Base-by-base conservation (phyloP, 2,329 filamentous ascomycete species). In the Diaporthe citri region DNA sequence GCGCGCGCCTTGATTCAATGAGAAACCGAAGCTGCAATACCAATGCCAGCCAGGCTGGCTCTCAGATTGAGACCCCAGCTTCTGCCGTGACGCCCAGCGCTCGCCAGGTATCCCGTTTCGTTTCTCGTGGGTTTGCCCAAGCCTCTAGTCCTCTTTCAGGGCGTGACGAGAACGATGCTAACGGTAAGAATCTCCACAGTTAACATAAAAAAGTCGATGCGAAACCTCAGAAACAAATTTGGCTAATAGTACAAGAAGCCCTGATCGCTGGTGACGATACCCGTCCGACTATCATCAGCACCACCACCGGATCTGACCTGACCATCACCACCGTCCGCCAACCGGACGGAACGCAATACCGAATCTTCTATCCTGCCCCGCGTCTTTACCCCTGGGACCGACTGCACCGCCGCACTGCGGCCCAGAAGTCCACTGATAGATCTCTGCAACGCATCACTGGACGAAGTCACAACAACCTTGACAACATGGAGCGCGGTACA, bases 331-430 rank as follows among this genome's bases (percentile, higher is more conserved):
- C 75, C 7, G 48, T 75, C 36, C 56, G 28, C 55, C 52, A 75
- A 41, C 31, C 56, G 12, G 69, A 76, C 41, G 75, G 75, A 56
- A 72, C 69, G 15, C 73, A 59, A 17, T 52, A 62, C 28, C 71
- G 41, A 10, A n/a, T 70, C 4, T 76, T 76, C 46, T 51, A 72
- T 17, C 75, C 75, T 34, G 43, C 67, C 4, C 74, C 76, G 13
- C 76, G 72, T 20, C 75, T 78, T 25, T 78, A 78, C 39, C 78
- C 79, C 5, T 80, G 80, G 79, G 79, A 80, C 71, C 76, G 79
- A 34, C 73, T 72, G 31, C 76, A 74, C 20, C 73, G 67, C 34
- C 55, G 55, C 10, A 41, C 52, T 46, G 36, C 62, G 52, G 73
- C 73, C 10, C 55, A 66, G 9, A 56, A 70, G n/a, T 76, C 75